A percentile compares a stretch with the other conserved stretches of the same genome.
phyloP scores from a whole-genome alignment of 2,329 filamentous ascomycete genomes.

The Magnaporthiopsis rhizophila region DNA sequence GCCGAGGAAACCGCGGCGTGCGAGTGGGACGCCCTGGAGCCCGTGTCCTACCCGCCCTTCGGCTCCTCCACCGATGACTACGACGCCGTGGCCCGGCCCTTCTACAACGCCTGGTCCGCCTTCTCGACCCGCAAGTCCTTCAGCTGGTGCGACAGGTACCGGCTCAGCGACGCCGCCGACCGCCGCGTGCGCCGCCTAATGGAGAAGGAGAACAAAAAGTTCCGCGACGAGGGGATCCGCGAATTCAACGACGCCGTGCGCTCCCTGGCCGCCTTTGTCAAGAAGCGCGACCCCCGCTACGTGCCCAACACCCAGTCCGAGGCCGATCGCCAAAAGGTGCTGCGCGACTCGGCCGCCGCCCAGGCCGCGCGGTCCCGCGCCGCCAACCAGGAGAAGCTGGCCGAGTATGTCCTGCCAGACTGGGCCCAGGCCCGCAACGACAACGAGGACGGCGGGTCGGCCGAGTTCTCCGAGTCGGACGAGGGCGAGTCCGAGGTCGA shows the following conservation, averaged over 20 bases:
- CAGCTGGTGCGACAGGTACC: constrained; percentile 81
- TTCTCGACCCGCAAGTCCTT: constrained; percentile 84
- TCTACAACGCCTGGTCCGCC: constrained; percentile 72
- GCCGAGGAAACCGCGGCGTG: constrained; percentile 72
- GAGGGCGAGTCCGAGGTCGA: constrained; percentile 48
- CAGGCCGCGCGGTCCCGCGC: constrained; percentile 79
- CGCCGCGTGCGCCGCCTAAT: constrained; percentile 73
- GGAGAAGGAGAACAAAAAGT: constrained; percentile 89
- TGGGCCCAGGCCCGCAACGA: constrained; percentile 61
- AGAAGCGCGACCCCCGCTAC: constrained; percentile 85
- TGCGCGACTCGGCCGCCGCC: constrained; percentile 71
- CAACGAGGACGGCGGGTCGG: constrained; percentile 39
- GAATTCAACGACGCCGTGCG: constrained; percentile 92
- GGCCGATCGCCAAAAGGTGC: constrained; percentile 67
- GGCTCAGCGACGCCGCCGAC: constrained; percentile 79
- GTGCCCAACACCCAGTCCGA: constrained; percentile 69
- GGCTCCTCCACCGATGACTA: constrained; percentile 69
- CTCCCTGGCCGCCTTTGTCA: constrained; percentile 77
- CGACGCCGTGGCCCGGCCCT: constrained; percentile 67
- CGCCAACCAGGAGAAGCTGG: constrained; percentile 68
- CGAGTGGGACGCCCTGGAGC: constrained; percentile 54
- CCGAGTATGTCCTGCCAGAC: constrained; percentile 57
- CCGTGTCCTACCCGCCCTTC: constrained; percentile 70
- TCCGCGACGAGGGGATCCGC: constrained; percentile 71
- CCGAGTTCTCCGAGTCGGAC: constrained; percentile 47